Evolutionary conservation across 2,329 filamentous ascomycete species (phyloP).

Genomic region (Ceratocystis diversiconidia): DNA sequence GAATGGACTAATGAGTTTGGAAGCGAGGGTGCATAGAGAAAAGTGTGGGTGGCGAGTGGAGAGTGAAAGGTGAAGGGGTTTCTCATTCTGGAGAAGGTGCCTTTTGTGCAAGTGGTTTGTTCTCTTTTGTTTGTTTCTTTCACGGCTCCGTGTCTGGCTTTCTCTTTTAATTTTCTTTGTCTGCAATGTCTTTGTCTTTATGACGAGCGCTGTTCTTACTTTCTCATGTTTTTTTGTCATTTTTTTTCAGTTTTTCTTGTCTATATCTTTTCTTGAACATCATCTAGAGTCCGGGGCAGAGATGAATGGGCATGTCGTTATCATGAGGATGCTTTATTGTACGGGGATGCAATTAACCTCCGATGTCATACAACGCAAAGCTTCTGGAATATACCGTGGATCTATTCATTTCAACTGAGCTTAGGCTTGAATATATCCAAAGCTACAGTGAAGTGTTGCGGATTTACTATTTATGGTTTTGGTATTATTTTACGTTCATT

Average conservation of each 20-base stretch:
- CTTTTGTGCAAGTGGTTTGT: not conserved
- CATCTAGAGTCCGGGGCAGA: not conserved
- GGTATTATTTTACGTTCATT: too few species aligned
- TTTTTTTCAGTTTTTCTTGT: not conserved
- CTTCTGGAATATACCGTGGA: too few species aligned
- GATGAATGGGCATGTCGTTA: not conserved
- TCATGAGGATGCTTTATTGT: not conserved
- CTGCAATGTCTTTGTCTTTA: not conserved
- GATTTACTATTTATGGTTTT: too few species aligned
- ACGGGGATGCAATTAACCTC: too few species aligned
- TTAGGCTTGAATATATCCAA: too few species aligned
- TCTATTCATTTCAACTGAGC: too few species aligned
- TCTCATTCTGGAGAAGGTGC: too few species aligned
- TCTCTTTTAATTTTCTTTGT: constrained; percentile 3
- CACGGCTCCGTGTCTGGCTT: not conserved
- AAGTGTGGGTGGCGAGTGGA: too few species aligned
- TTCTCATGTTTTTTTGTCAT: not conserved
- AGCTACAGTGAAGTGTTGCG: too few species aligned
- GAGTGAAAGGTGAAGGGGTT: too few species aligned
- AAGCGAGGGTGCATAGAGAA: constrained; percentile 55
- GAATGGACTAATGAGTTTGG: constrained; percentile 97
- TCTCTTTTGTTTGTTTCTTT: not conserved
- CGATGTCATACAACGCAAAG: too few species aligned
- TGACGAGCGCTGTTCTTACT: not conserved
- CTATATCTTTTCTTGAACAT: constrained; percentile 8